Percentiles rank a stretch among this genome's conserved stretches.
Conservation (phyloP, 1,284 basidiomycete genomes). For the Hemileia vastatrix region DNA sequence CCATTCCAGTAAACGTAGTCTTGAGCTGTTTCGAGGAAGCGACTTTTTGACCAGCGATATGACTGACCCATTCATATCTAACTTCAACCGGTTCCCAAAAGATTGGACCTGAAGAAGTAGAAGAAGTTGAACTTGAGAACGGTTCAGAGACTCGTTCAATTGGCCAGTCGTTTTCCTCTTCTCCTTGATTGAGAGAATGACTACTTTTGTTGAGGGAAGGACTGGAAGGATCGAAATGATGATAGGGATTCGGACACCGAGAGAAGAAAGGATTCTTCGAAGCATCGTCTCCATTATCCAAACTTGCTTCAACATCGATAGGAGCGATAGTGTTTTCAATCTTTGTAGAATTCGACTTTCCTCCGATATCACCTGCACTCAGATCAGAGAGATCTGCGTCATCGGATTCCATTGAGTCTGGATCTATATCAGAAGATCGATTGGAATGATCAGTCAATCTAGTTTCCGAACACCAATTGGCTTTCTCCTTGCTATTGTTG, state of each 20-base stretch:
- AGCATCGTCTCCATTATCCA: conserved; percentile 35
- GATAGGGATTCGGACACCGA: conserved; percentile 34
- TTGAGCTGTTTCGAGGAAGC: conserved; percentile 7
- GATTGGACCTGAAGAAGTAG: conserved; percentile 25
- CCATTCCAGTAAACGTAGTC: background rate
- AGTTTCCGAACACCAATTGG: background rate
- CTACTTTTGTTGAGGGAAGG: conserved; percentile 16
- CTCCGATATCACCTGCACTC: background rate
- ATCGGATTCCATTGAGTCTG: background rate
- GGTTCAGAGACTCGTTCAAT: background rate
- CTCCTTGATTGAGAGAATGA: background rate
- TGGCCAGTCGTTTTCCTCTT: background rate
- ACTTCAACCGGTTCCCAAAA: conserved; percentile 31
- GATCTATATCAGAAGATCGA: background rate
- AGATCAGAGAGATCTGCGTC: background rate
- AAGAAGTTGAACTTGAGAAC: background rate
- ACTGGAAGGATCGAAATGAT: conserved; percentile 14
- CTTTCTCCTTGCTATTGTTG: background rate
- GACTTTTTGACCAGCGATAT: conserved; percentile 36
- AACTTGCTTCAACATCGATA: background rate
- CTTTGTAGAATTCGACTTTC: background rate
- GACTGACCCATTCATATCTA: conserved; percentile 39
- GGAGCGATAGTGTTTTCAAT: background rate
- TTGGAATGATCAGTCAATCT: background rate
- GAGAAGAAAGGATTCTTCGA: conserved; percentile 33